Conservation (phyloP, 108 stramenopile genomes). For the Skeletonema grethae region DNA sequence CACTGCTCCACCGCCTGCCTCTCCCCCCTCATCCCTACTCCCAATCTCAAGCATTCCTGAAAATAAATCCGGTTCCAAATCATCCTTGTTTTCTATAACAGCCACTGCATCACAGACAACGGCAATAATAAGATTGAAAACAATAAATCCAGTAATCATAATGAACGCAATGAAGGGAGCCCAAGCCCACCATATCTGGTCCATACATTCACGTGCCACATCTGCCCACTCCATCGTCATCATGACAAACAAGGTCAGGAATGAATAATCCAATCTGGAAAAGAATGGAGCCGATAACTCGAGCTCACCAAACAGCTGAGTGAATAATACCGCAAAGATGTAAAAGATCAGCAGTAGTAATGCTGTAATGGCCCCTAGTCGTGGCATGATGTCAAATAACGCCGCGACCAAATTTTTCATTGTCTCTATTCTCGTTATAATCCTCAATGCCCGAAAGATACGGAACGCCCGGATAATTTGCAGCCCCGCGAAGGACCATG, state of each 20-base stretch:
- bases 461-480: conserved; percentile 78
- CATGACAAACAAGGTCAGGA: conserved; percentile 34
- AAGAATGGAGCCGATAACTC: conserved; percentile 29
- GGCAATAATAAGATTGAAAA: conserved; percentile 41
- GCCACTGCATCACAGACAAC: conserved; percentile 44
- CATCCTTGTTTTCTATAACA: conserved; percentile 21
- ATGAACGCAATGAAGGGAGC: conserved; percentile 32
- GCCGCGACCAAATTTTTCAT: conserved; percentile 53
- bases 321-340: conserved; percentile 77
- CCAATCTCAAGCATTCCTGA: neutral
- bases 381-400: conserved; percentile 63
- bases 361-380: conserved; percentile 35
- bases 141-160: conserved; percentile 41
- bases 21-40: neutral
- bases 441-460: conserved; percentile 69
- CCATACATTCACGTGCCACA: conserved; percentile 33
- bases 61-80: conserved; percentile 11
- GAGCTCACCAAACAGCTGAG: conserved; percentile 58
- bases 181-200: conserved; percentile 33
- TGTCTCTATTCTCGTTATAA: conserved; percentile 58
- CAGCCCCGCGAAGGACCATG: conserved; percentile 60
- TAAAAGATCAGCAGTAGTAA: conserved; percentile 46
- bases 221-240: conserved; percentile 49
- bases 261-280: conserved; percentile 21
- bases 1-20: neutral